phyloP scores from a whole-genome alignment of 176 grass and related monocot genomes.

The Chrysopogon serrulatus region DNA sequence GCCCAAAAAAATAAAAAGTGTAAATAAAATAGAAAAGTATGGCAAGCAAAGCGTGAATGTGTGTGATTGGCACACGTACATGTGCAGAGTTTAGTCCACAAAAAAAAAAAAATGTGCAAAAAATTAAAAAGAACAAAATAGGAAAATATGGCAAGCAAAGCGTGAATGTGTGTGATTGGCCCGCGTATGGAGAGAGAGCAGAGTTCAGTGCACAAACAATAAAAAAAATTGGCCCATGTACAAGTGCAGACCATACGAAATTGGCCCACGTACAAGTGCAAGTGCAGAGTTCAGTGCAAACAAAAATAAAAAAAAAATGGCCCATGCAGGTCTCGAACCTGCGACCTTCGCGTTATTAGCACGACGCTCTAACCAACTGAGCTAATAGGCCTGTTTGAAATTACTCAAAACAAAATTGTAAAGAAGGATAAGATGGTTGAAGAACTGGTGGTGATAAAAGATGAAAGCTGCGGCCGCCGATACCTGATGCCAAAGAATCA shows the following conservation, averaged over 20 bases:
- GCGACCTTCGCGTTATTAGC: slow-evolving; percentile 80
- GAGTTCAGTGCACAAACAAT: too few relatives aligned
- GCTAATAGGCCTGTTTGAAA: slow-evolving; percentile 97
- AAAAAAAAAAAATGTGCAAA: too few relatives aligned
- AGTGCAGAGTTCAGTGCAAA: background rate
- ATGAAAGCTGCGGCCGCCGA: too few relatives aligned
- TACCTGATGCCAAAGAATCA: background rate
- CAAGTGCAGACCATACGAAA: background rate
- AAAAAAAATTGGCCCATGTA: too few relatives aligned
- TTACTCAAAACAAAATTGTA: too few relatives aligned
- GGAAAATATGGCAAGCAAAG: too few relatives aligned
- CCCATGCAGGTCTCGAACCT: slow-evolving; percentile 88
- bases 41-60: background rate
- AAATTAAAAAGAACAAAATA: too few relatives aligned
- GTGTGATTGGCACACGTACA: background rate
- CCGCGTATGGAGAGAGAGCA: background rate
- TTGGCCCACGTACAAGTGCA: too few relatives aligned
- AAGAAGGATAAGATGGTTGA: too few relatives aligned
- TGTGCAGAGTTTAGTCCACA: background rate
- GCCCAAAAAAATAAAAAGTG: too few relatives aligned
- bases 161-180: background rate
- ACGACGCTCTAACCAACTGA: slow-evolving; percentile 80
- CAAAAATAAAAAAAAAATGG: background rate
- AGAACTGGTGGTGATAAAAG: too few relatives aligned
- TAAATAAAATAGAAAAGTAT: too few relatives aligned